These are phyloP conservation scores for Pueraria montana DNA, from an alignment of 306 rosid species.

Conservation along the genomic window DNA sequence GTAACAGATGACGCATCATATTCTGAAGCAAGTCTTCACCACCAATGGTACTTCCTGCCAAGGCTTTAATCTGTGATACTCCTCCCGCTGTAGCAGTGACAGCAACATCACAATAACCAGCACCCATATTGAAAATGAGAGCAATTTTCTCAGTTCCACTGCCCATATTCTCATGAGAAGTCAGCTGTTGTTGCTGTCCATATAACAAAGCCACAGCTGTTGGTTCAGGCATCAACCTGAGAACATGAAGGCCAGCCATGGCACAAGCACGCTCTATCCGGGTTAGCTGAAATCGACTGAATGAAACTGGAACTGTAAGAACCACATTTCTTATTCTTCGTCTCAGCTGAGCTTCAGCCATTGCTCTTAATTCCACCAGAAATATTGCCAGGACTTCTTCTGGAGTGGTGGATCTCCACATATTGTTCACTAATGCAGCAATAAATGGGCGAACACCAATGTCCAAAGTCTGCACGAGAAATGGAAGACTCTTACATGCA, in stretches of 20 bases:
- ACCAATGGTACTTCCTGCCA: constrained; percentile 85
- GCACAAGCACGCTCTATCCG: constrained; percentile 89
- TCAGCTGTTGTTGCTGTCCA: constrained; percentile 76
- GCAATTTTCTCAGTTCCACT: constrained; percentile 81
- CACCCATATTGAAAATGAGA: constrained; percentile 90
- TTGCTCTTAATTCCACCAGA: constrained; percentile 68
- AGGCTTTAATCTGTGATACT: constrained; percentile 81
- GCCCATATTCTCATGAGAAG: constrained; percentile 59
- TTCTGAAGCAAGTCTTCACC: constrained; percentile 97
- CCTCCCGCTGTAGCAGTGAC: constrained; percentile 83
- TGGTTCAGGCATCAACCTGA: constrained; percentile 89
- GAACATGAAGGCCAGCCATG: constrained; percentile 88
- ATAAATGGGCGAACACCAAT: constrained; percentile 86
- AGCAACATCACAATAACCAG: constrained; percentile 91
- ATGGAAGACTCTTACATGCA: constrained; percentile 80
- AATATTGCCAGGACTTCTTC: constrained; percentile 86
- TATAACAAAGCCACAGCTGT: constrained; percentile 92
- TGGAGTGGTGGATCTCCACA: constrained; percentile 87
- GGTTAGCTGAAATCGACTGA: constrained; percentile 83
- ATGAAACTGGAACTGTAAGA: constrained; percentile 86
- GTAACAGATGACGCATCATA: constrained; percentile 74
- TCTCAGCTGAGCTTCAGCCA: constrained; percentile 74
- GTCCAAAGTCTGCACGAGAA: constrained; percentile 85
- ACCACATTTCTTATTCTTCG: constrained; percentile 74
- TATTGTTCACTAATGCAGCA: constrained; percentile 79